Evolutionary conservation across 257 asterid genomes (phyloP).

Genomic region (Plantago elongata): DNA sequence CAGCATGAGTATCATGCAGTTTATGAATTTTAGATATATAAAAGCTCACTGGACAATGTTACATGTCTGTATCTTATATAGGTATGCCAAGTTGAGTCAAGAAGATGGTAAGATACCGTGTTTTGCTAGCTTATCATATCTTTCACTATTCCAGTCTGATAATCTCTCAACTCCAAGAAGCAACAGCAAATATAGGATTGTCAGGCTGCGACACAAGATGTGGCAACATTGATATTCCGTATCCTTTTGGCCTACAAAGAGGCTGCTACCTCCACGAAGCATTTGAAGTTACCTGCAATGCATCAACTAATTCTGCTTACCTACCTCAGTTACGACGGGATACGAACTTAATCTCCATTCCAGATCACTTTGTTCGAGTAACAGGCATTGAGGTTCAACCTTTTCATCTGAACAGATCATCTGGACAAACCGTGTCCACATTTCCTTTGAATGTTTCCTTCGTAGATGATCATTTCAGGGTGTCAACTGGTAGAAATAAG

Average conservation of each 20-base stretch:
- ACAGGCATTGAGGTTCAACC: not conserved
- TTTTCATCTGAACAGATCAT: conserved; percentile 3
- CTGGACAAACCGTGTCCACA: not conserved
- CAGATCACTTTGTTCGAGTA: conserved; percentile 12
- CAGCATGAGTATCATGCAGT: too few relatives aligned
- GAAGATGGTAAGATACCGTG: not conserved
- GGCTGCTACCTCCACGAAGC: conserved; percentile 24
- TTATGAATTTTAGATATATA: too few relatives aligned
- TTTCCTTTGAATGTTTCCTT: too few relatives aligned
- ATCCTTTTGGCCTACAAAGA: conserved; percentile 27
- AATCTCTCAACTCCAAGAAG: conserved; percentile 5
- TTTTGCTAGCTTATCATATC: conserved; percentile 3
- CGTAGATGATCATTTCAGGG: not conserved
- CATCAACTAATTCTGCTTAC: conserved; percentile 3
- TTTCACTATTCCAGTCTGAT: not conserved
- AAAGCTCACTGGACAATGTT: too few relatives aligned
- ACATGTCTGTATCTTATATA: not conserved
- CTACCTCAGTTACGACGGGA: not conserved
- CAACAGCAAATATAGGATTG: conserved; percentile 12
- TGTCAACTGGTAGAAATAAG: conserved; percentile 17
- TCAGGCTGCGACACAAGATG: conserved; percentile 24
- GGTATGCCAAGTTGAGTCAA: not conserved
- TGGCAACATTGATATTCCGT: conserved; percentile 20
- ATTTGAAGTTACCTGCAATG: conserved; percentile 22
- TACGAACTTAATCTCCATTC: conserved; percentile 10